phyloP scores from a whole-genome alignment of 805 yeast genomes.

The Wickerhamiella hasegawae region DNA sequence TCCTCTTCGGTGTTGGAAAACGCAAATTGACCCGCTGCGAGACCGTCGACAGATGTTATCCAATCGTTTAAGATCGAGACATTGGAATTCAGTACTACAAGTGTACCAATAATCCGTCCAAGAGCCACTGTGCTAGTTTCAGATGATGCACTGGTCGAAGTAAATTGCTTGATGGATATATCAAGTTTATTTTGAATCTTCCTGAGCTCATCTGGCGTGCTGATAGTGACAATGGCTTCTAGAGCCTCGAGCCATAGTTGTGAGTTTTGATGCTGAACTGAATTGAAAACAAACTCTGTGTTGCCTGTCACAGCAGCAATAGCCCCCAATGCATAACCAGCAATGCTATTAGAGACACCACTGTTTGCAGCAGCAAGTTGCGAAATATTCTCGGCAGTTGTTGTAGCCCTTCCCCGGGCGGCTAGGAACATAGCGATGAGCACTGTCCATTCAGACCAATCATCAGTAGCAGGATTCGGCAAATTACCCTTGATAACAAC shows the following conservation, averaged over 20 bases:
- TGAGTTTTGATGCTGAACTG: no score
- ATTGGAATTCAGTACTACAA: slow-evolving; percentile 1
- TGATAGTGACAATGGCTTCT: no score
- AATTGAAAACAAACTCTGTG: background rate
- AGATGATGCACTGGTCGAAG: no score
- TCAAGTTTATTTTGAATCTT: no score
- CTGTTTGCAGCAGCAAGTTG: background rate
- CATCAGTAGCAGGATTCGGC: background rate
- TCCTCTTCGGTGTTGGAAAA: background rate
- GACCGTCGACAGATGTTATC: no score
- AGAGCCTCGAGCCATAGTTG: no score
- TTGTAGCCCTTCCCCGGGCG: background rate
- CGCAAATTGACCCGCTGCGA: slow-evolving; percentile 2
- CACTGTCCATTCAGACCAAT: background rate
- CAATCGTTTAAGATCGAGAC: no score
- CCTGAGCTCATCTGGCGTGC: no score
- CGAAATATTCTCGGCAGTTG: background rate
- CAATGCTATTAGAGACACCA: background rate
- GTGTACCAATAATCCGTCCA: slow-evolving; percentile 3
- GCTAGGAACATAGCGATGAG: background rate
- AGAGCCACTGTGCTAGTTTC: no score
- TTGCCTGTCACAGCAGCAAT: background rate
- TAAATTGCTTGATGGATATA: no score
- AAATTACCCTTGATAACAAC: background rate
- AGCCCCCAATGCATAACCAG: background rate